Base-by-base conservation (phyloP, 441 rosid genomes). In the Erodium trifolium region DNA sequence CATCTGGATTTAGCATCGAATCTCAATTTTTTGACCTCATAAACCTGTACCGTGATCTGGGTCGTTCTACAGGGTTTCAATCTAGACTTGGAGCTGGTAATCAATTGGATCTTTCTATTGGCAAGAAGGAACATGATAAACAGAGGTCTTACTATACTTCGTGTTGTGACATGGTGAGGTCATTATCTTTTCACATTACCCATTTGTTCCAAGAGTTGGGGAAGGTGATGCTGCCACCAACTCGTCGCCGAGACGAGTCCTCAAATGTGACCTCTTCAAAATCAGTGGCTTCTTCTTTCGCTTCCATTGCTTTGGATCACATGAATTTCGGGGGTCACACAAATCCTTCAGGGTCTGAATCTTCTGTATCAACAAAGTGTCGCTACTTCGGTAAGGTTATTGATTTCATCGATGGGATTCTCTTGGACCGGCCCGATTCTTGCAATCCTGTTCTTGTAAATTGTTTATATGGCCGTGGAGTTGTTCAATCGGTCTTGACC, bases 161-260 rank as follows among this genome's bases (percentile, higher is more conserved):
- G 41, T 90, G 99, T 79, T 90, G 97, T 80, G 98, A 95, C 78
- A 85, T 88, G 95, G 85, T 90, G 78, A 87, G 85, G 76, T 92
- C 98, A 55, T 87, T 95, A 69, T 86, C 93, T 60, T 88, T 88
- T 80, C 99, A 95, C 83, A 89, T 95, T 66, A 85, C 87, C 49
- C 90, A 88, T 83, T 76, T 95, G 85, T 90, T 90, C 84, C 99
- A 90, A 72, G 99, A 95, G 88, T 77, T 95, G 80, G 98, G 99
- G 70, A 95, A 95, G 81, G 89, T 85, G 71, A 92, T 94, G 98
- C 74, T 90, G 68, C 91, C 87, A 82, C 98, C 96, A 72, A 87
- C 99, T 73, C 97, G 95, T 69, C 87, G 96, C 55, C 97, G 99
- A 67, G 99, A 92, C 70, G 99, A 95, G 73, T 82, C 91, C 13